phyloP scores from a whole-genome alignment of 305 asterid genomes.

The Striga hermonthica region DNA sequence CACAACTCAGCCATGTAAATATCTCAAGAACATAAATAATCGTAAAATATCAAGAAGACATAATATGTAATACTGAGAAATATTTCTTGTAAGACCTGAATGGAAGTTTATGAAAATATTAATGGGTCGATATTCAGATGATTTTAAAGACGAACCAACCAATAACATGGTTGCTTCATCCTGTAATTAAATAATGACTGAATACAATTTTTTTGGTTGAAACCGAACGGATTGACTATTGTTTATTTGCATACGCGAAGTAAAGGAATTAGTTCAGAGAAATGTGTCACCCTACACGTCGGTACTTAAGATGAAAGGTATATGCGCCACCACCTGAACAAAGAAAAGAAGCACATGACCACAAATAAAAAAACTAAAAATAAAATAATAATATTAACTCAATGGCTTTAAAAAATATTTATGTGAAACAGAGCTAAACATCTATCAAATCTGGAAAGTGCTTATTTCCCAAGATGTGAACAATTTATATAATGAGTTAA shows the following conservation, averaged over 20 bases:
- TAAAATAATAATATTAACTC: not conserved
- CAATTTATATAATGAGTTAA: too few relatives aligned
- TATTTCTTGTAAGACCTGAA: slow-evolving; percentile 49
- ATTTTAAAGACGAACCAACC: slow-evolving; percentile 60
- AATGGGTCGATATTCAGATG: slow-evolving; percentile 83
- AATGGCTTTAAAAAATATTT: not conserved
- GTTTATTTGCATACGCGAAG: slow-evolving; percentile 57
- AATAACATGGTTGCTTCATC: slow-evolving; percentile 90
- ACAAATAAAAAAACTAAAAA: not conserved
- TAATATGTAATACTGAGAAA: too few relatives aligned
- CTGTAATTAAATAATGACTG: slow-evolving; percentile 35
- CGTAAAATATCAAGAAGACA: too few relatives aligned
- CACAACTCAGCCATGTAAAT: too few relatives aligned
- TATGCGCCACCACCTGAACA: slow-evolving; percentile 82
- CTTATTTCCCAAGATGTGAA: too few relatives aligned
- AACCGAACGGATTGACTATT: not conserved
- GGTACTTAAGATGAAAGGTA: slow-evolving; percentile 93
- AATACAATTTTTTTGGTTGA: not conserved
- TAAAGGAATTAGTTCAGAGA: slow-evolving; percentile 77
- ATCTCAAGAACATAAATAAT: too few relatives aligned
- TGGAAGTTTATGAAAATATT: slow-evolving; percentile 81
- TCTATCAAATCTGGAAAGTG: not conserved
- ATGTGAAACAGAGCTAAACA: too few relatives aligned
- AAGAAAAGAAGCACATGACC: slow-evolving; percentile 8
- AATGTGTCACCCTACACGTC: slow-evolving; percentile 84